Conservation (phyloP, 331 rosid genomes). For the Pyracantha coccinea region DNA sequence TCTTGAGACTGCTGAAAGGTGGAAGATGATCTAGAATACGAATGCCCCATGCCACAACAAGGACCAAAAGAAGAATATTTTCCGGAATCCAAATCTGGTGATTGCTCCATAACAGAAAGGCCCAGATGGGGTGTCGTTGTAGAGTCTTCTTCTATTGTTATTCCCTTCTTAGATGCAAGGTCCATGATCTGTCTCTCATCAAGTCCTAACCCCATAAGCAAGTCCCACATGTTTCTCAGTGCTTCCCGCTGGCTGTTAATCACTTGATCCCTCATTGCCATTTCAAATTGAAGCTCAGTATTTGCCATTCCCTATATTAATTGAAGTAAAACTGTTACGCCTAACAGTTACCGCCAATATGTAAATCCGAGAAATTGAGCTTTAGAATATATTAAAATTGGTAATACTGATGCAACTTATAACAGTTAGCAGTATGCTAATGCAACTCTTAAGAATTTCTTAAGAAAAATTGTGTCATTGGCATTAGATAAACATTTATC, state of each 20-base stretch:
- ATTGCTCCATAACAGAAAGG: slow-evolving; percentile 24
- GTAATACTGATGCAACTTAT: background rate
- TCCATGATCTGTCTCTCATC: slow-evolving; percentile 41
- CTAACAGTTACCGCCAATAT: background rate
- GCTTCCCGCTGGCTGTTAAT: slow-evolving; percentile 52
- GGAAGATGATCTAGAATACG: slow-evolving; percentile 25
- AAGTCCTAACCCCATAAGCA: slow-evolving; percentile 53
- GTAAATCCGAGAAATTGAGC: background rate
- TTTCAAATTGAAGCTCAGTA: slow-evolving; percentile 56
- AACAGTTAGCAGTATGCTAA: background rate
- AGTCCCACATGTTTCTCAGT: slow-evolving; percentile 42
- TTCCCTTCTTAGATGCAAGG: slow-evolving; percentile 47
- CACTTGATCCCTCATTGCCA: slow-evolving; percentile 66
- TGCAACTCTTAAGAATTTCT: background rate
- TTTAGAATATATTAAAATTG: background rate
- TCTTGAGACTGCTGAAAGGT: slow-evolving; percentile 24
- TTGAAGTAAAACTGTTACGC: background rate
- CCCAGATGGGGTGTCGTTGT: slow-evolving; percentile 21
- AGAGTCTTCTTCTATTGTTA: slow-evolving; percentile 52
- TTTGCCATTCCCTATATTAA: slow-evolving; percentile 47
- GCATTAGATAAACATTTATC: background rate
- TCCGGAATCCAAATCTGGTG: slow-evolving; percentile 20
- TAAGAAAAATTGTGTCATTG: background rate
- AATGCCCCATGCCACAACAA: slow-evolving; percentile 15
- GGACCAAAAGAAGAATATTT: slow-evolving; percentile 17